A percentile compares a stretch with the other conserved stretches of the same genome.
phyloP scores from a whole-genome alignment of 2,329 filamentous ascomycete genomes.

The Trichoderma hamatum region DNA sequence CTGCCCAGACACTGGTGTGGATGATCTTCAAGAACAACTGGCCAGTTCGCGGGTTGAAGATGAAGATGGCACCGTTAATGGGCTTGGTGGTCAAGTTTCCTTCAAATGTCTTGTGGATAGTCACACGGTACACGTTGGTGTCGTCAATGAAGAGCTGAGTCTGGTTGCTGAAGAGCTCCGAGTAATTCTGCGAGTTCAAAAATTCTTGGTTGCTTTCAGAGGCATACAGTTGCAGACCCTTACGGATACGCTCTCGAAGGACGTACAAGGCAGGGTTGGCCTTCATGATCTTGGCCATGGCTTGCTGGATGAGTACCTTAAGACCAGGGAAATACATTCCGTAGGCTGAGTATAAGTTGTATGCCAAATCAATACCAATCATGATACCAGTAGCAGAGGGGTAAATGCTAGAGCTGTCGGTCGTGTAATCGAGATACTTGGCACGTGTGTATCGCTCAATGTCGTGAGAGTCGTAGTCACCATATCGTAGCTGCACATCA shows the following conservation, averaged over 20 bases:
- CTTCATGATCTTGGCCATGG: slow-evolving; percentile 99
- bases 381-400: slow-evolving; percentile 95
- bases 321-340: slow-evolving; percentile 98
- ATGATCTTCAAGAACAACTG: slow-evolving; percentile 99
- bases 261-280: slow-evolving; percentile 97
- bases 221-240: slow-evolving; percentile 95
- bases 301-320: slow-evolving; percentile 93
- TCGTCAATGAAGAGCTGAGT: slow-evolving; percentile 99
- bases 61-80: slow-evolving; percentile 99
- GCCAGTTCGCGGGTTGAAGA: slow-evolving; percentile 98
- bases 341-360: slow-evolving; percentile 97
- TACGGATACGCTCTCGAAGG: slow-evolving; percentile 93
- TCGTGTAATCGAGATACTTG: slow-evolving; percentile 98
- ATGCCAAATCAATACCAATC: slow-evolving; percentile 96
- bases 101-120: slow-evolving; percentile 99
- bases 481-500: slow-evolving; percentile 93
- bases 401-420: slow-evolving; percentile 98
- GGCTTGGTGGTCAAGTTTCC: slow-evolving; percentile 98
- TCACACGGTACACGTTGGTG: slow-evolving; percentile 98
- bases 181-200: slow-evolving; percentile 98
- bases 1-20: slow-evolving; percentile 98
- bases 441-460: slow-evolving; percentile 97
- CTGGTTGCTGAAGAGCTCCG: slow-evolving; percentile 97
- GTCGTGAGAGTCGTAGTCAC: slow-evolving; percentile 98
- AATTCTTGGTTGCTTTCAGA: slow-evolving; percentile 99